Base-by-base conservation (phyloP, 2,329 filamentous ascomycete genomes). In the Aspergillus tanneri region DNA sequence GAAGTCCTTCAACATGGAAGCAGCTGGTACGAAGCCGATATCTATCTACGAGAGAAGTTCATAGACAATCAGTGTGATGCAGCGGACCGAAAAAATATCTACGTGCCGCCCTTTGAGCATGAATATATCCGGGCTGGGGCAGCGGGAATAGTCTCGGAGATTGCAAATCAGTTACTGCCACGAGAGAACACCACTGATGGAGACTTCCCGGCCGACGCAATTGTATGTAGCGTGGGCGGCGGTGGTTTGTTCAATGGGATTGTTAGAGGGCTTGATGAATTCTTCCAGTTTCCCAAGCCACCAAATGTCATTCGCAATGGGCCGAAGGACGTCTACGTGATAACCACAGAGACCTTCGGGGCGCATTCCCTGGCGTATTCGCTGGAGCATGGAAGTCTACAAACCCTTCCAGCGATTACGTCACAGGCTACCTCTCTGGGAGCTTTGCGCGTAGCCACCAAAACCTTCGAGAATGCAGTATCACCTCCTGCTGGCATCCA, bases 201-300 rank as follows among this genome's bases (percentile, higher is more conserved):
- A 12, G 36, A 14, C 1, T 68, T 69, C 27, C 72, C 73, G 2
- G 79, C 87, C 2, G 83, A 90, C 61, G 86, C 77, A 16, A 75
- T 95, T n/a, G 78, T 91, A 38, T 90, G 86, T 67, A 85, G 78
- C 47, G 86, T 90, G 23, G 89, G 88, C 9, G 88, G 89, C 4
- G 89, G 89, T 7, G 88, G 88, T 0, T 70, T 93, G 16, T 78
- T 95, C 38, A 86, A 84, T 60, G 89, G 89, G 3, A 69, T 93
- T 44, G 79, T 87, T 69, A 73, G 82, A 53, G 87, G 85, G 4
- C 69, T 90, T 8, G 76, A 50, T 54, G 43, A 50, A 30, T 47
- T 60, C 46, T 28, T 61, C n/a, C 44, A 50, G 21, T 39, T 48
- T 28, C 40, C 53, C 5, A 66, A 68, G 5, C 11, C 11, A 2